Conservation (phyloP, 805 yeast genomes). For the Zygosaccharomyces rouxii region DNA sequence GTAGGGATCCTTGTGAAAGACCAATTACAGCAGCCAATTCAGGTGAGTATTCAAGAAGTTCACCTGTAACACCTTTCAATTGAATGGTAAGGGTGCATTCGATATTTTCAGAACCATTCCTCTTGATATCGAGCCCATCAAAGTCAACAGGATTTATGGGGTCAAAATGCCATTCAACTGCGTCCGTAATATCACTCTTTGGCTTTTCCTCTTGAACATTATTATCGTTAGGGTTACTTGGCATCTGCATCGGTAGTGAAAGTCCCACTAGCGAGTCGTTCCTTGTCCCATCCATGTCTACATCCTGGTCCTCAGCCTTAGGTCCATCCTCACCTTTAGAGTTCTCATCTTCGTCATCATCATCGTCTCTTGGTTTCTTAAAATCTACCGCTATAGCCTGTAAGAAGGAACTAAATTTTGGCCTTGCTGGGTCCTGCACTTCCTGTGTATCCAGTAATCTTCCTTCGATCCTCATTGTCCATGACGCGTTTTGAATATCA, state of each 20-base stretch:
- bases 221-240: conserved; percentile 29
- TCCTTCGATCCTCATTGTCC: conserved; percentile 92
- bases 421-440: conserved; percentile 46
- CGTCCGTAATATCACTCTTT: conserved; percentile 22
- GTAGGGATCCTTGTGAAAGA: conserved; percentile 72
- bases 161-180: conserved; percentile 88
- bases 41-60: conserved; percentile 54
- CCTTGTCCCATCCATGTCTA: conserved; percentile 11
- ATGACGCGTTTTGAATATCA: conserved; percentile 44
- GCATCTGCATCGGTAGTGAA: conserved; percentile 15
- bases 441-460: conserved; percentile 54
- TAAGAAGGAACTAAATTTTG: conserved; percentile 72
- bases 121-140: conserved; percentile 85
- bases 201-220: conserved; percentile 34
- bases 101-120: conserved; percentile 66
- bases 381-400: conserved; percentile 83
- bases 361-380: conserved; percentile 18
- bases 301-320: conserved; percentile 10
- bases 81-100: conserved; percentile 72
- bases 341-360: conserved; percentile 4
- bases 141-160: conserved; percentile 50
- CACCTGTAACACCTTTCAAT: conserved; percentile 69
- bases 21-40: conserved; percentile 71
- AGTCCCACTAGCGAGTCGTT: conserved; percentile 8
- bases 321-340: not conserved